These are phyloP conservation scores for Leishmania turanica DNA, from an alignment of 208 protist species.

Conservation along the genomic window DNA sequence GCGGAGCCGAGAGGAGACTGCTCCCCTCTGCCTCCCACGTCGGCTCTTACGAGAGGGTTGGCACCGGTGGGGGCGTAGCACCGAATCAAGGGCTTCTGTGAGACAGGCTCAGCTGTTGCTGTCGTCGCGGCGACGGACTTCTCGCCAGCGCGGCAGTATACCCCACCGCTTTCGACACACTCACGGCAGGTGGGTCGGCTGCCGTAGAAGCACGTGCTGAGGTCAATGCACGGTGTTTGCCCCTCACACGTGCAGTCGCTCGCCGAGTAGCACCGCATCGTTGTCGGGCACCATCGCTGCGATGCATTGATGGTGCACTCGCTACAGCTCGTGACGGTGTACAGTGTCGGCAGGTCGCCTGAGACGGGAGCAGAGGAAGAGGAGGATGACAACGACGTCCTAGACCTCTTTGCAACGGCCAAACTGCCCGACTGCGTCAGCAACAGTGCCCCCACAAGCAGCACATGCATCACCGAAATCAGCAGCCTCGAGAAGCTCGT, in stretches of 20 bases:
- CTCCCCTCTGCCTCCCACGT: not conserved
- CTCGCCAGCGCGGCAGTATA: constrained; percentile 32
- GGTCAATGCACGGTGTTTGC: constrained; percentile 25
- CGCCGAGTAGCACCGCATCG: constrained; percentile 48
- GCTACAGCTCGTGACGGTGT: constrained; percentile 40
- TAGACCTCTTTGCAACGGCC: not conserved
- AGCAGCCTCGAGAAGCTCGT: not conserved
- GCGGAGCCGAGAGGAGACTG: not conserved
- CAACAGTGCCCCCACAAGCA: not conserved
- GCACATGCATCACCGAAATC: not conserved
- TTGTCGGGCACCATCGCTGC: constrained; percentile 48
- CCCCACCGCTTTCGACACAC: constrained; percentile 46
- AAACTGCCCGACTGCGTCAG: not conserved
- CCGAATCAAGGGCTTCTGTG: not conserved
- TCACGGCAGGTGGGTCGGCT: constrained; percentile 35
- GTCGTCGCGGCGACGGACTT: not conserved
- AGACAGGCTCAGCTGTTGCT: not conserved
- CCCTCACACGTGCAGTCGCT: constrained; percentile 42
- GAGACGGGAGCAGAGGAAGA: not conserved
- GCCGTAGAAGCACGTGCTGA: constrained; percentile 50
- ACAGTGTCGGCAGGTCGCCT: constrained; percentile 6
- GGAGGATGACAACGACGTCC: not conserved
- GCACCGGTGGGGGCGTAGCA: constrained; percentile 37
- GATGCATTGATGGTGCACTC: constrained; percentile 45
- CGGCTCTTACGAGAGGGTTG: not conserved